These are phyloP conservation scores for Globisporangium middletonii DNA, from an alignment of 352 stramenopile species.

Conservation along the genomic window DNA sequence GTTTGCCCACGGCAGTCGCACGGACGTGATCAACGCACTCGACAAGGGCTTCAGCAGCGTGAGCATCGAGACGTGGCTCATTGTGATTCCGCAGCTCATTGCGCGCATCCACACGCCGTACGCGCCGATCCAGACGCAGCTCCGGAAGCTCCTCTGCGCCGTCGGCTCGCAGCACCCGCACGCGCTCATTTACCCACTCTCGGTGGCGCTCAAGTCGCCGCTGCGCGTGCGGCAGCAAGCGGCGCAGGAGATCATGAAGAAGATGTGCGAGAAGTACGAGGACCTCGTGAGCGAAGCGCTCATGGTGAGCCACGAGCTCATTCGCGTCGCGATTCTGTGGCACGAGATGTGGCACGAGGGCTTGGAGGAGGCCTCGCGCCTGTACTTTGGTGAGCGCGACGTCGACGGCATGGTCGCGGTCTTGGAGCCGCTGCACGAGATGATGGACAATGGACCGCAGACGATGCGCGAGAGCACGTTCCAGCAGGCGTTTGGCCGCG, in stretches of 20 bases:
- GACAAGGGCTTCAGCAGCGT: conserved; percentile 87
- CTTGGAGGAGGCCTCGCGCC: conserved; percentile 94
- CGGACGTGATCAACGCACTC: conserved; percentile 82
- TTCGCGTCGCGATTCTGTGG: conserved; percentile 98
- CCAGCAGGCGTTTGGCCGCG: conserved; percentile 88
- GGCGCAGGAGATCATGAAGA: conserved; percentile 94
- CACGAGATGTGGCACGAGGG: conserved; percentile 98
- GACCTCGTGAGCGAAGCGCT: conserved; percentile 93
- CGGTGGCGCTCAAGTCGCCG: conserved; percentile 94
- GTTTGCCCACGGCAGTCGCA: conserved; percentile 94
- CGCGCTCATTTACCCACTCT: conserved; percentile 97
- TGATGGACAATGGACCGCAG: conserved; percentile 86
- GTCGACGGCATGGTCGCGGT: conserved; percentile 95
- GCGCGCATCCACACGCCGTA: conserved; percentile 80
- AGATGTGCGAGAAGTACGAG: conserved; percentile 91
- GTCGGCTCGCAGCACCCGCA: conserved; percentile 95
- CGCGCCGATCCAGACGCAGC: conserved; percentile 55
- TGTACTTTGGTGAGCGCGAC: conserved; percentile 97
- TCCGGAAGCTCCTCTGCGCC: conserved; percentile 86
- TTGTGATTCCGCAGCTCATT: conserved; percentile 97
- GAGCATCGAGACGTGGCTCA: conserved; percentile 97
- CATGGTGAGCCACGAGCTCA: conserved; percentile 96
- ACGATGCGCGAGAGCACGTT: conserved; percentile 79
- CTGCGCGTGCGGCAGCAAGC: conserved; percentile 84
- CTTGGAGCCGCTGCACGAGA: conserved; percentile 89